Percentiles rank a stretch among this genome's conserved stretches.
phyloP scores from a whole-genome alignment of 208 protist genomes.

The Acanthamoeba triangularis region DNA sequence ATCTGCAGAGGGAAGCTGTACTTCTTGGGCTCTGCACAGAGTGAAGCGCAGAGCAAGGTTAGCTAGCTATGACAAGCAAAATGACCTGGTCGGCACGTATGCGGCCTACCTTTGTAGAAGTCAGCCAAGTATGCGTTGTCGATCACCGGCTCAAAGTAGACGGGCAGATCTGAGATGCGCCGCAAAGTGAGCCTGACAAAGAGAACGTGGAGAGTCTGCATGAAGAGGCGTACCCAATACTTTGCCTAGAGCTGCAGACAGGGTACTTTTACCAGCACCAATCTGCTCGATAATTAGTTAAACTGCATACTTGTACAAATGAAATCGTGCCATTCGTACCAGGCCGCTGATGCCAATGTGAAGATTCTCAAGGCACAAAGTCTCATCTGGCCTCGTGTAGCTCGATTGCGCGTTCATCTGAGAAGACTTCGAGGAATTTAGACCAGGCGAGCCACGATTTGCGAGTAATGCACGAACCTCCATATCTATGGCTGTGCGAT shows the following conservation, averaged over 20 bases:
- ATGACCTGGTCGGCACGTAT: too few relatives aligned
- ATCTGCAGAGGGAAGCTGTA: slow-evolving; percentile 88
- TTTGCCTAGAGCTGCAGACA: slow-evolving; percentile 82
- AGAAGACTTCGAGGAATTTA: too few relatives aligned
- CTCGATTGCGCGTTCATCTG: slow-evolving; percentile 31
- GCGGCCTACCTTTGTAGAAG: slow-evolving; percentile 87
- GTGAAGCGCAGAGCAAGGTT: too few relatives aligned
- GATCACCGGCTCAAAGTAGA: slow-evolving; percentile 86
- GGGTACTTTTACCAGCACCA: slow-evolving; percentile 88
- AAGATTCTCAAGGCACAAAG: slow-evolving; percentile 57
- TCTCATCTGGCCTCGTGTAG: slow-evolving; percentile 29
- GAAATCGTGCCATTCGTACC: background rate
- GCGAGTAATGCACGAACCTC: too few relatives aligned
- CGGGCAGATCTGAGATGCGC: slow-evolving; percentile 18
- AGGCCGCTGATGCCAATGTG: slow-evolving; percentile 81
- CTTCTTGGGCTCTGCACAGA: slow-evolving; percentile 78
- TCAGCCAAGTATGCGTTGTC: slow-evolving; percentile 87
- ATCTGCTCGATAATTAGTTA: slow-evolving; percentile 75
- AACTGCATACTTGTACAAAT: background rate
- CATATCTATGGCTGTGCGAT: too few relatives aligned
- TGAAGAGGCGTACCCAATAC: slow-evolving; percentile 78
- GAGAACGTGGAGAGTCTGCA: background rate
- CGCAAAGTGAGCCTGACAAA: background rate
- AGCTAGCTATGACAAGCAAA: too few relatives aligned
- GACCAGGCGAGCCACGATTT: too few relatives aligned